phyloP scores from a whole-genome alignment of 1,284 basidiomycete genomes.

The Cutaneotrichosporon mucoides region DNA sequence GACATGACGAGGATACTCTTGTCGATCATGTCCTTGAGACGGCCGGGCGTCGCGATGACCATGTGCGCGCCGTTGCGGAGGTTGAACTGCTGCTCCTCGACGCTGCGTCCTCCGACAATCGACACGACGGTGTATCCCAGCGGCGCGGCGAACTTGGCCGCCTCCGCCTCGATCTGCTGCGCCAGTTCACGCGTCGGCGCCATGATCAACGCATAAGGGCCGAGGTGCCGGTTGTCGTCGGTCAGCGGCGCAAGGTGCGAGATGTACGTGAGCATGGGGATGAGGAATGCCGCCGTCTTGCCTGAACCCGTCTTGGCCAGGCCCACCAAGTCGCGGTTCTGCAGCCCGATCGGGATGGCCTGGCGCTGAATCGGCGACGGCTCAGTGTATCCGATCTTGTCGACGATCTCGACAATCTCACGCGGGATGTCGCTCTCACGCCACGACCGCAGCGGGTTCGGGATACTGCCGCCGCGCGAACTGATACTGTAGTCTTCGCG shows the following conservation, averaged over 20 bases:
- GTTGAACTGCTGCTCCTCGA: slow-evolving; percentile 96
- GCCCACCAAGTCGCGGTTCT: slow-evolving; percentile 94
- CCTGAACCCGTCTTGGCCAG: slow-evolving; percentile 98
- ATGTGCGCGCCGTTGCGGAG: slow-evolving; percentile 94
- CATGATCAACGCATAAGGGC: slow-evolving; percentile 88
- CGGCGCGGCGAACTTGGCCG: slow-evolving; percentile 81
- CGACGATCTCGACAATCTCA: slow-evolving; percentile 75
- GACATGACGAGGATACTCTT: slow-evolving; percentile 89
- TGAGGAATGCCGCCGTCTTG: slow-evolving; percentile 98
- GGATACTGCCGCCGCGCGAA: slow-evolving; percentile 84
- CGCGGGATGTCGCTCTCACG: slow-evolving; percentile 77
- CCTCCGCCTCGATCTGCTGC: slow-evolving; percentile 92
- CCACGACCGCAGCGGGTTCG: slow-evolving; percentile 89
- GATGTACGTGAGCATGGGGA: slow-evolving; percentile 96
- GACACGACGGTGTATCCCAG: slow-evolving; percentile 91
- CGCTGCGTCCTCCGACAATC: slow-evolving; percentile 89
- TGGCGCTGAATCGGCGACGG: slow-evolving; percentile 96
- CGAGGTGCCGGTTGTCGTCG: slow-evolving; percentile 87
- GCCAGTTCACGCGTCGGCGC: slow-evolving; percentile 90
- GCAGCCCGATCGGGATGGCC: slow-evolving; percentile 94
- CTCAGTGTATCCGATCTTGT: slow-evolving; percentile 90
- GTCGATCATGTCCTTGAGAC: slow-evolving; percentile 95
- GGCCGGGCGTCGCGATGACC: slow-evolving; percentile 96
- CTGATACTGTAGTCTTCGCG: slow-evolving; percentile 97
- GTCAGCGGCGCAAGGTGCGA: slow-evolving; percentile 74